phyloP scores from a whole-genome alignment of 148 eudicot genomes.

The Rhododendron williamsianum region DNA sequence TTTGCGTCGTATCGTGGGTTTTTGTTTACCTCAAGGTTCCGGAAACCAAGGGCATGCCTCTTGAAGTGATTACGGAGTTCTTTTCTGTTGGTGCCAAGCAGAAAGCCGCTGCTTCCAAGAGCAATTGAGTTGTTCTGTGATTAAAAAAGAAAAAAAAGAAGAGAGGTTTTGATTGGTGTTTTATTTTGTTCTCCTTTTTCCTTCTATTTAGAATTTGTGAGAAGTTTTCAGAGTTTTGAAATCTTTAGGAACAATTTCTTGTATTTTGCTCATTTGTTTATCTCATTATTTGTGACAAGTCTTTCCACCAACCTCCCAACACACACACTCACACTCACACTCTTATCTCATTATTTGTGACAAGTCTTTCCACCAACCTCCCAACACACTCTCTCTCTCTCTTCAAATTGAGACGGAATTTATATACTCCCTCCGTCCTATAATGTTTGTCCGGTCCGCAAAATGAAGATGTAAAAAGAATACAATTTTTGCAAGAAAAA shows the following conservation, averaged over 20 bases:
- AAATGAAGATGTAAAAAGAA: no score
- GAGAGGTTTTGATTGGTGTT: not conserved
- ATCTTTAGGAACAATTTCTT: not conserved
- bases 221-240: not conserved
- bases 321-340: not conserved
- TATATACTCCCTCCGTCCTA: no score
- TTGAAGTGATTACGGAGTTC: constrained; percentile 87
- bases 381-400: no score
- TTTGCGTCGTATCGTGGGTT: constrained; percentile 60
- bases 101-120: constrained; percentile 25
- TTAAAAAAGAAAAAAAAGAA: not conserved
- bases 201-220: not conserved
- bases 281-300: not conserved
- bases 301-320: not conserved
- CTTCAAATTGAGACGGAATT: no score
- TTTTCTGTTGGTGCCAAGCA: constrained; percentile 70
- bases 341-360: no score
- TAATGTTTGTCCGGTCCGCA: no score
- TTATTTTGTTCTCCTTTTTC: not conserved
- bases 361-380: no score
- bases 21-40: constrained; percentile 81
- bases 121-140: constrained; percentile 24
- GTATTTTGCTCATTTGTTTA: not conserved
- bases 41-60: constrained; percentile 91
- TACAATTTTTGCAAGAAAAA: no score